Conservation (phyloP, 257 asterid genomes). For the Solanum gracilifrons region DNA sequence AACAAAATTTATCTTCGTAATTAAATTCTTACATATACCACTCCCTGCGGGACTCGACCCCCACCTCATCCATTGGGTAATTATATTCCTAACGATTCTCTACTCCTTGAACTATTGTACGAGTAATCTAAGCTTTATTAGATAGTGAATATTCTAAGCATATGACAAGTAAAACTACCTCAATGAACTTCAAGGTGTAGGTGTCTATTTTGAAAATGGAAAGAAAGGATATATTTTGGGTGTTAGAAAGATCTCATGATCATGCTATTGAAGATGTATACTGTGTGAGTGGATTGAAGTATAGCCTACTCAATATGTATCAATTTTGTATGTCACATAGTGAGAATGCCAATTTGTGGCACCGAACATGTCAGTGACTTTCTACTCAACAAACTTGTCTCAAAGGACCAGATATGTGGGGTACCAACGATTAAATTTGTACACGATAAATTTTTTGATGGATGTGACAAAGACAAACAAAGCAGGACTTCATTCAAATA, state of each 20-base stretch:
- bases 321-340: neutral
- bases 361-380: neutral
- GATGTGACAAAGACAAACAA: neutral
- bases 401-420: neutral
- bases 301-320: neutral
- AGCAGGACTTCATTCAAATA: neutral
- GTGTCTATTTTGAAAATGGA: neutral
- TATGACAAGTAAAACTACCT: neutral
- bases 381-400: neutral
- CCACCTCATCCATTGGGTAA: neutral
- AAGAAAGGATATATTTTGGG: neutral
- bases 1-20: too few species aligned
- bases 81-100: neutral
- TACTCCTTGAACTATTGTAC: neutral
- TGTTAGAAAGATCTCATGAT: neutral
- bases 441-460: too few species aligned
- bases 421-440: neutral
- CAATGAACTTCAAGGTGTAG: neutral
- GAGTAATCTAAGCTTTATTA: neutral
- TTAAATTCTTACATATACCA: neutral
- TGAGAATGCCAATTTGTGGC: neutral
- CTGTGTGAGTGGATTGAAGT: neutral
- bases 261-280: neutral
- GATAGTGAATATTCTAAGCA: neutral
- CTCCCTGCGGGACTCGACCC: neutral